phyloP scores from a whole-genome alignment of 164 flowering plant species.

The Vitis labrusca region DNA sequence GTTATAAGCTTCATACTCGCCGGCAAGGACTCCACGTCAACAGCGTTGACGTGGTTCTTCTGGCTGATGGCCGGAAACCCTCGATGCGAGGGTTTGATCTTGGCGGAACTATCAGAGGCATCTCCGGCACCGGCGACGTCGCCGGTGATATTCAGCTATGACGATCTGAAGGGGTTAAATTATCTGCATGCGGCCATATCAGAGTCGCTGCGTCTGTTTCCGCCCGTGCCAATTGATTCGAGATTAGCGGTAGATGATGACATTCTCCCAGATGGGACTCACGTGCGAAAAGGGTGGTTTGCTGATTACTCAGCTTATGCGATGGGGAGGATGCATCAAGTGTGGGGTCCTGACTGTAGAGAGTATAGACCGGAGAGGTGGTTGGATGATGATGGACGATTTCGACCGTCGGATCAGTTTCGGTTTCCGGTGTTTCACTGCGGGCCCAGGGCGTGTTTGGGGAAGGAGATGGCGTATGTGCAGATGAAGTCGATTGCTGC shows the following conservation, averaged over 20 bases:
- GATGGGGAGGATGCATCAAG: conserved; percentile 49
- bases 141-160: conserved; percentile 27
- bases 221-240: conserved; percentile 50
- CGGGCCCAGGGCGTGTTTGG: conserved; percentile 59
- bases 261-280: conserved; percentile 43
- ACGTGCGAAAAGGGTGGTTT: conserved; percentile 43
- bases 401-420: conserved; percentile 32
- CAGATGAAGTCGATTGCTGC: conserved; percentile 62
- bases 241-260: conserved; percentile 32
- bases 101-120: conserved; percentile 17
- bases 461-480: conserved; percentile 62
- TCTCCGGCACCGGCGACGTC: neutral
- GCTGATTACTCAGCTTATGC: conserved; percentile 54
- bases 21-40: conserved; percentile 49
- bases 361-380: conserved; percentile 61
- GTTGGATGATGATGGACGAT: conserved; percentile 35
- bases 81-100: conserved; percentile 20
- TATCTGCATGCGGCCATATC: conserved; percentile 50
- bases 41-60: conserved; percentile 56
- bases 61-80: conserved; percentile 44
- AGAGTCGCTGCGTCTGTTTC: conserved; percentile 45
- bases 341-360: conserved; percentile 55
- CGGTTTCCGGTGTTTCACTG: conserved; percentile 53
- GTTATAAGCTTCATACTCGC: conserved; percentile 49
- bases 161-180: conserved; percentile 35